phyloP scores from a whole-genome alignment of 495 filamentous ascomycete species.

The Aspergillus olivimuriae region DNA sequence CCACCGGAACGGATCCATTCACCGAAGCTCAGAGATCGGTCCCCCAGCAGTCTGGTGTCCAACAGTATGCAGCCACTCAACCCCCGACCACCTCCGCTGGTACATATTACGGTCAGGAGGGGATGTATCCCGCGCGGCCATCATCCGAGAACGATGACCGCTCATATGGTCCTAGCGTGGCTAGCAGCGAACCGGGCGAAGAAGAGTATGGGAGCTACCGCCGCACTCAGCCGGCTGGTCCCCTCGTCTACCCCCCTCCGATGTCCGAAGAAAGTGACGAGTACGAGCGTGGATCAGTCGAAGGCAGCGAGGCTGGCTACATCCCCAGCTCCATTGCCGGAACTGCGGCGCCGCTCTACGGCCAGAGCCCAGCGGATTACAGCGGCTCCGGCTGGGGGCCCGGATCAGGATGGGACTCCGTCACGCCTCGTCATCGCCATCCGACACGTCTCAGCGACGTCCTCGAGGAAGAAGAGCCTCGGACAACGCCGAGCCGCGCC shows the following conservation, averaged over 20 bases:
- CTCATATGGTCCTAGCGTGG: slow-evolving; percentile 44
- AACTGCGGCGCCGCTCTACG: slow-evolving; percentile 23
- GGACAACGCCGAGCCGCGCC: slow-evolving; percentile 52
- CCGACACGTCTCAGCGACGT: slow-evolving; percentile 93
- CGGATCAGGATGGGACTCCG: slow-evolving; percentile 64
- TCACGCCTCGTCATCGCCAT: slow-evolving; percentile 84
- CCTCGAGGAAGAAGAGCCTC: slow-evolving; percentile 61
- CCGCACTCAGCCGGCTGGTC: slow-evolving; percentile 38
- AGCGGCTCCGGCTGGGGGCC: slow-evolving; percentile 59
- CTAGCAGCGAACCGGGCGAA: slow-evolving; percentile 48
- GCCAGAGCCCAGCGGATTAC: slow-evolving; percentile 40
- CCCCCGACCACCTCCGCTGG: slow-evolving; percentile 24
- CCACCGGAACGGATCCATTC: slow-evolving; percentile 57
- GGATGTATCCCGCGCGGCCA: slow-evolving; percentile 30
- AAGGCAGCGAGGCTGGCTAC: slow-evolving; percentile 42
- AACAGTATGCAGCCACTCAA: slow-evolving; percentile 8
- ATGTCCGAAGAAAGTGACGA: slow-evolving; percentile 48
- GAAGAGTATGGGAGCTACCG: slow-evolving; percentile 51
- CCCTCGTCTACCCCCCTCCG: slow-evolving; percentile 30
- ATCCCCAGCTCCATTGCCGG: slow-evolving; percentile 28
- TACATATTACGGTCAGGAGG: slow-evolving; percentile 42
- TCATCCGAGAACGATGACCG: slow-evolving; percentile 40
- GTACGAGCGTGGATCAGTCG: slow-evolving; percentile 42
- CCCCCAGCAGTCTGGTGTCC: slow-evolving; percentile 5
- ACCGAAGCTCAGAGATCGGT: slow-evolving; percentile 29